A percentile compares a stretch with the other conserved stretches of the same genome.
phyloP scores from a whole-genome alignment of 164 flowering plant genomes.

The Cinnamomum micranthum region DNA sequence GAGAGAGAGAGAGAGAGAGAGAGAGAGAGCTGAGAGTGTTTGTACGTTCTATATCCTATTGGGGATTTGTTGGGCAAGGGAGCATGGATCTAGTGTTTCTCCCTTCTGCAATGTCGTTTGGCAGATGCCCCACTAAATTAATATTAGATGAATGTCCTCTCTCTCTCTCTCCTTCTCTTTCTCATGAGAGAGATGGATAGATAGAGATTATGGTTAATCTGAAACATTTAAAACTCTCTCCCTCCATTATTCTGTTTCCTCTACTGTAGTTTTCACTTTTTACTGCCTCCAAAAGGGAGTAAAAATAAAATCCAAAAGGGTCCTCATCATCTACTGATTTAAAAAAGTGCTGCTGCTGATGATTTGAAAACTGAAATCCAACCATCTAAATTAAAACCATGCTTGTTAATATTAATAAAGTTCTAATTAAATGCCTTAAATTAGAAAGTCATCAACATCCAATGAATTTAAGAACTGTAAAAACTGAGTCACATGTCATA shows the following conservation, averaged over 20 bases:
- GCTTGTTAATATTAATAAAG: no score
- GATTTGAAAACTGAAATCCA: no score
- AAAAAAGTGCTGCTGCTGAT: no score
- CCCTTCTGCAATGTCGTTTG: conserved; percentile 1
- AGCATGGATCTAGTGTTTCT: conserved; percentile 7
- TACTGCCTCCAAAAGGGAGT: not conserved
- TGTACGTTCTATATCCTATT: conserved; percentile 6
- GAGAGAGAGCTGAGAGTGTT: not conserved
- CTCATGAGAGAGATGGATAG: not conserved
- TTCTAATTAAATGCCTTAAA: no score
- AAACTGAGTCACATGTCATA: no score
- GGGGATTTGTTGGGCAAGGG: conserved; percentile 8
- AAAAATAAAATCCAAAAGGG: no score
- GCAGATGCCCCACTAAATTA: not conserved
- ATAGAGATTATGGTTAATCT: no score
- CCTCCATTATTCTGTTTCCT: not conserved
- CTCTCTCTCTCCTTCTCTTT: not conserved
- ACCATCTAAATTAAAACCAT: no score
- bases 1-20: not conserved
- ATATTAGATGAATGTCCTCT: not conserved
- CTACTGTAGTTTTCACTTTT: not conserved
- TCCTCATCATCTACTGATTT: no score
- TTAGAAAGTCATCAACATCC: no score
- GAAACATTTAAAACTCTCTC: not conserved
- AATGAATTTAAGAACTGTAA: no score